Percentiles rank a stretch among this genome's conserved stretches.
Conservation (phyloP, 2,329 filamentous ascomycete species). For the Sclerotinia minor region DNA sequence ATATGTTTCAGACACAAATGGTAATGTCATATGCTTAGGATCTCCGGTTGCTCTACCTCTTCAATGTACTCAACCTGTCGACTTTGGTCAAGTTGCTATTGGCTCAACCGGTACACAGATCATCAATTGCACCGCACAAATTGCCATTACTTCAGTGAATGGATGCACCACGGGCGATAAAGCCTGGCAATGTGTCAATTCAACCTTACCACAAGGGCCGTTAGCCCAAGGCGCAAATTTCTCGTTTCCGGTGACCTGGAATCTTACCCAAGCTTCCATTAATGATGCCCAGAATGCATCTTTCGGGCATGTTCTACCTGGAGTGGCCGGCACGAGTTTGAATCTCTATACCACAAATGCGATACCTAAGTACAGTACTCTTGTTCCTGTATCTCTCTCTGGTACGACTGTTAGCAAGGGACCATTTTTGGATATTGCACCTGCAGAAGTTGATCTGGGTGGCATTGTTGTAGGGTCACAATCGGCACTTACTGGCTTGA, state of each 20-base stretch:
- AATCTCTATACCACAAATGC: conserved; percentile 49
- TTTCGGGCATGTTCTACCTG: conserved; percentile 26
- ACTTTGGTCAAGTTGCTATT: conserved; percentile 41
- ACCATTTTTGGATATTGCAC: conserved; percentile 41
- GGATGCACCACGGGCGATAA: conserved; percentile 44
- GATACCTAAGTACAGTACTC: conserved; percentile 41
- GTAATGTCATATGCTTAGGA: conserved; percentile 36
- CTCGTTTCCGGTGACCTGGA: conserved; percentile 49
- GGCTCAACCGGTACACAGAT: conserved; percentile 40
- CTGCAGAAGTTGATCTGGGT: conserved; percentile 49
- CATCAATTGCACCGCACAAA: conserved; percentile 41
- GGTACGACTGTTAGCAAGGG: conserved; percentile 42
- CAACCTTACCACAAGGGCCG: conserved; percentile 44
- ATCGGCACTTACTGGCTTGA: conserved; percentile 36
- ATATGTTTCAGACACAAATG: conserved; percentile 39
- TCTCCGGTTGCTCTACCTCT: conserved; percentile 44
- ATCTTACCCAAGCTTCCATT: conserved; percentile 39
- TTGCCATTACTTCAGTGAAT: conserved; percentile 35
- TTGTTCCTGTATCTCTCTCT: conserved; percentile 41
- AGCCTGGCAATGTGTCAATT: conserved; percentile 44
- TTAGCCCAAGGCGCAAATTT: conserved; percentile 44
- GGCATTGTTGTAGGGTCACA: conserved; percentile 50
- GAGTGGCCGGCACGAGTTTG: conserved; percentile 26
- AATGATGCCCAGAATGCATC: conserved; percentile 36
- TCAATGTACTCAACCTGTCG: conserved; percentile 42